A percentile compares a stretch with the other conserved stretches of the same genome.
Evolutionary conservation across 306 rosid genomes (phyloP).

Genomic region (Dalbergia oliveri): DNA sequence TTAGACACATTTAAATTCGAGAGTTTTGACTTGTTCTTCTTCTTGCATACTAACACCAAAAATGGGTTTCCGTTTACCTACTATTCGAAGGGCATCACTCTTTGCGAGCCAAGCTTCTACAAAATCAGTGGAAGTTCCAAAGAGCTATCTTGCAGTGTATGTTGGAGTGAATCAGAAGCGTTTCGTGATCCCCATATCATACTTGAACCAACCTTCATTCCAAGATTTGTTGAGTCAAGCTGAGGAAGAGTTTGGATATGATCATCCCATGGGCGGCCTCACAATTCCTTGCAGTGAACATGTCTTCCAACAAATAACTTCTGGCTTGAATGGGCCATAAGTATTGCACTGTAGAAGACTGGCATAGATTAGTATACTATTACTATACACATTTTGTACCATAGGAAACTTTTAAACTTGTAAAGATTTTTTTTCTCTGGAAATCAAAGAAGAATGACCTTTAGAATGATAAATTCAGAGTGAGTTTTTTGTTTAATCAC

Average conservation of each 20-base stretch:
- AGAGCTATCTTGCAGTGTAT: constrained; percentile 57
- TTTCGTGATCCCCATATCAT: constrained; percentile 58
- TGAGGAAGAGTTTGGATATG: constrained; percentile 57
- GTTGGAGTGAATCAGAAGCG: constrained; percentile 61
- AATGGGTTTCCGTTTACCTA: constrained; percentile 51
- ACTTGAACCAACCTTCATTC: constrained; percentile 54
- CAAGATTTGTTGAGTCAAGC: constrained; percentile 50
- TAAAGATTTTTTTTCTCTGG: background rate
- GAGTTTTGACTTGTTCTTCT: constrained; percentile 11
- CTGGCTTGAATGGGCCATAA: background rate
- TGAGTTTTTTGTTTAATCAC: background rate
- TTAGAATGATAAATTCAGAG: background rate
- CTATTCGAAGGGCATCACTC: constrained; percentile 35
- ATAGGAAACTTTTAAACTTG: background rate
- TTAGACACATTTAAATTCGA: background rate
- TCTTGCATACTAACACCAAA: background rate
- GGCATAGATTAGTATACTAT: background rate
- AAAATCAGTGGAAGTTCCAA: constrained; percentile 49
- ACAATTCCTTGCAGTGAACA: constrained; percentile 58
- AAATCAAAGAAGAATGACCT: background rate
- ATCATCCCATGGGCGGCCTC: constrained; percentile 62
- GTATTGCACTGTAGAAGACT: background rate
- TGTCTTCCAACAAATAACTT: constrained; percentile 38
- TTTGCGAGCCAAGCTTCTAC: constrained; percentile 28
- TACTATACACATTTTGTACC: background rate